phyloP scores from a whole-genome alignment of 352 stramenopile genomes.

The Phytophthora multivora region DNA sequence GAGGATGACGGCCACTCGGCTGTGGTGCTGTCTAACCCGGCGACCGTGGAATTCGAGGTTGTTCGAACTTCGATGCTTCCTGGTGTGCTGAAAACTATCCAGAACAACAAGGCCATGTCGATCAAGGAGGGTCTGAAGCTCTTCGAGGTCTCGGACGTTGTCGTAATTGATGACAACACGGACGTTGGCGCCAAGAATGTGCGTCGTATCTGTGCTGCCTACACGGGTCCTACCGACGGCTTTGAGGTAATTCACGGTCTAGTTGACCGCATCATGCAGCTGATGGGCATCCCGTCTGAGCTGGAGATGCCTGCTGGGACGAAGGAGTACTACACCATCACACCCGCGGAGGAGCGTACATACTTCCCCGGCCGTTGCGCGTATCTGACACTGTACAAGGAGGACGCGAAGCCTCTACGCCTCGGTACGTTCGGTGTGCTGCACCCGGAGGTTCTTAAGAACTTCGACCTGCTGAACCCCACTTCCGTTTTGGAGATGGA shows the following conservation, averaged over 20 bases:
- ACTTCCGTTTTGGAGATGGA: slow-evolving; percentile 98
- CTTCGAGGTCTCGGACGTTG: slow-evolving; percentile 99
- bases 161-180: slow-evolving; percentile 93
- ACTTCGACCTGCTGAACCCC: slow-evolving; percentile 98
- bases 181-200: slow-evolving; percentile 97
- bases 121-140: slow-evolving; percentile 98
- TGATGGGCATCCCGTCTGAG: slow-evolving; percentile 92
- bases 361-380: slow-evolving; percentile 98
- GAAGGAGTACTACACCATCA: slow-evolving; percentile 82
- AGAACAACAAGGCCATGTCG: slow-evolving; percentile 98
- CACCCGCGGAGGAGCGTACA: slow-evolving; percentile 60
- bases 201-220: slow-evolving; percentile 95
- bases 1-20: slow-evolving; percentile 83
- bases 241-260: slow-evolving; percentile 99
- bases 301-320: slow-evolving; percentile 68
- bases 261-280: slow-evolving; percentile 98
- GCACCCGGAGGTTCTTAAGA: slow-evolving; percentile 97
- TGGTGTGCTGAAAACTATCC: slow-evolving; percentile 98
- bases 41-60: slow-evolving; percentile 99
- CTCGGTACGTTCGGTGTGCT: slow-evolving; percentile 98
- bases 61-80: slow-evolving; percentile 98
- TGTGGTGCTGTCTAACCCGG: slow-evolving; percentile 98
- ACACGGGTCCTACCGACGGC: slow-evolving; percentile 96
- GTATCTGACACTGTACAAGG: slow-evolving; percentile 92
- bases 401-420: slow-evolving; percentile 63